Evolutionary conservation across 2,329 filamentous ascomycete species (phyloP).

Genomic region (Coleophoma crateriformis): DNA sequence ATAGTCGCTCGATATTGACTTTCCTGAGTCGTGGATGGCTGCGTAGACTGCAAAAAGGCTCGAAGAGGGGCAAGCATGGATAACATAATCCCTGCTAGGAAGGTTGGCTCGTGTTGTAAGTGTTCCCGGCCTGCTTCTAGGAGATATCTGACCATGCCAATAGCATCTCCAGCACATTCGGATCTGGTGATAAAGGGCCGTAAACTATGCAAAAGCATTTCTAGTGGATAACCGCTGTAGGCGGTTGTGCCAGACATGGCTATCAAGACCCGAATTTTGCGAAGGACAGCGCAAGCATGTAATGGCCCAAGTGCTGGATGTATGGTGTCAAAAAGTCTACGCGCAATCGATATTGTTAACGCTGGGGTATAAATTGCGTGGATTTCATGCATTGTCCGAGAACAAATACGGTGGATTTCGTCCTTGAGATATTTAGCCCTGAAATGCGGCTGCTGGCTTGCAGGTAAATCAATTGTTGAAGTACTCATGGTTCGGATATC

Average conservation of each 20-base stretch:
- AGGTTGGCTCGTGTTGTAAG: conserved; percentile 62
- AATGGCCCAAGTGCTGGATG: conserved; percentile 80
- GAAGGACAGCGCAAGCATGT: conserved; percentile 79
- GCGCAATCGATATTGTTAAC: conserved; percentile 66
- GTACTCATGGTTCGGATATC: conserved; percentile 65
- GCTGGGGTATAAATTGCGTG: conserved; percentile 69
- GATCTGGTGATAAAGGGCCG: conserved; percentile 74
- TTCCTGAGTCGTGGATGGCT: conserved; percentile 79
- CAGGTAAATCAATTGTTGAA: conserved; percentile 60
- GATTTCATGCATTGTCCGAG: conserved; percentile 60
- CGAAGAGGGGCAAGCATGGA: conserved; percentile 75
- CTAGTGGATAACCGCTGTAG: conserved; percentile 74
- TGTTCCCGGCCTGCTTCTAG: conserved; percentile 62
- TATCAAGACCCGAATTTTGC: conserved; percentile 78
- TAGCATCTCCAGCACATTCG: conserved; percentile 84
- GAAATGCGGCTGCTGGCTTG: conserved; percentile 84
- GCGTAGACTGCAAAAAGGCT: conserved; percentile 67
- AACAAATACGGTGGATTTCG: conserved; percentile 74
- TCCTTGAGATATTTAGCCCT: conserved; percentile 69
- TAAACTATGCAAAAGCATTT: conserved; percentile 83
- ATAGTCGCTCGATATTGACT: conserved; percentile 75
- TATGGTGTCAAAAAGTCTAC: conserved; percentile 74
- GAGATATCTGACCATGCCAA: conserved; percentile 83
- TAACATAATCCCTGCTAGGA: conserved; percentile 74
- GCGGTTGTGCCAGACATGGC: conserved; percentile 70